Evolutionary conservation across 768 basidiomycete species (phyloP).

Genomic region (Flagelloscypha sp.): DNA sequence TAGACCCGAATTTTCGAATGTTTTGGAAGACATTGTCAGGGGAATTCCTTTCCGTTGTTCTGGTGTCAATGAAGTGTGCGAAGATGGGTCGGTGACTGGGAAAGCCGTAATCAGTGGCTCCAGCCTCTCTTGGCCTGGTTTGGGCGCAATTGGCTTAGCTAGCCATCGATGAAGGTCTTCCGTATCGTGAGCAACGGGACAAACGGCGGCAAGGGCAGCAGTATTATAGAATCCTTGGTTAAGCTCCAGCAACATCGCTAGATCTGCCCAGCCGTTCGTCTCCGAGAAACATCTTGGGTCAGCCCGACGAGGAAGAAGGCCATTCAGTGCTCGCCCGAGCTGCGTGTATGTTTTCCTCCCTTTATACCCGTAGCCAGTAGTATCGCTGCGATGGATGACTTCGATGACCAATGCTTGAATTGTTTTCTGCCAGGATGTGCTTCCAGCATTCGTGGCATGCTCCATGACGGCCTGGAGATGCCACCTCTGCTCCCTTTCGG

Average conservation of each 20-base stretch:
- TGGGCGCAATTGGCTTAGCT: conserved; percentile 15
- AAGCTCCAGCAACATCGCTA: conserved; percentile 16
- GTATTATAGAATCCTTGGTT: conserved; percentile 21
- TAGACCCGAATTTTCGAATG: too few species aligned
- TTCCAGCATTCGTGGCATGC: conserved; percentile 11
- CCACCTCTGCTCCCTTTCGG: conserved; percentile 1
- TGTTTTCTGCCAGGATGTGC: conserved; percentile 11
- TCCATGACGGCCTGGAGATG: conserved; percentile 16
- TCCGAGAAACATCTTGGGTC: conserved; percentile 11
- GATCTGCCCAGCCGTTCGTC: conserved; percentile 15
- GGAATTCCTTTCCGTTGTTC: too few species aligned
- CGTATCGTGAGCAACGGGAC: conserved; percentile 7
- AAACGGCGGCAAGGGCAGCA: conserved; percentile 15
- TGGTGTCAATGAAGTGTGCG: neutral
- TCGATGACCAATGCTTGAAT: conserved; percentile 18
- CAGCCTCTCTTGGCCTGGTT: conserved; percentile 14
- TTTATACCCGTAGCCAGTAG: conserved; percentile 7
- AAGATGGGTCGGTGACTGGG: conserved; percentile 7
- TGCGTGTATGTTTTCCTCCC: conserved; percentile 11
- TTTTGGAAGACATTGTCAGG: too few species aligned
- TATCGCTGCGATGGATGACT: conserved; percentile 14
- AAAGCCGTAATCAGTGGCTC: conserved; percentile 16
- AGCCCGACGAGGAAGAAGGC: conserved; percentile 15
- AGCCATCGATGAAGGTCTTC: conserved; percentile 12
- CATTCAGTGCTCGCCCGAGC: conserved; percentile 16